Evolutionary conservation across 441 rosid species (phyloP).

Genomic region (Brassica hybrid): DNA sequence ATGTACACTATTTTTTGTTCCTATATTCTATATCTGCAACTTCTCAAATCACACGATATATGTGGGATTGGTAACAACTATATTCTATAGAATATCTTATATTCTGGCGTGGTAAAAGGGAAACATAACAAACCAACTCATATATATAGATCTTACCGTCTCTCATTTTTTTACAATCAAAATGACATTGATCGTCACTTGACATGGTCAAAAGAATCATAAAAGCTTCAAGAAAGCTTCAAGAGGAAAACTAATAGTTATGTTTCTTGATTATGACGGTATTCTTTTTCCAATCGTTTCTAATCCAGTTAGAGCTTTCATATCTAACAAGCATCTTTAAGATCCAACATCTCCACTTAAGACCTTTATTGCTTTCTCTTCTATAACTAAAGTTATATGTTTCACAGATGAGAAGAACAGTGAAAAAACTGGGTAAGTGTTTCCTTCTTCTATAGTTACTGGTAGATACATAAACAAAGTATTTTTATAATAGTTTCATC

Average conservation of each 20-base stretch:
- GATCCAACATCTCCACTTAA: not conserved
- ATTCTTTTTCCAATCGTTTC: slow-evolving; percentile 67
- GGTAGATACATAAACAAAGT: too few species aligned
- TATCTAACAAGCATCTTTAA: slow-evolving; percentile 52
- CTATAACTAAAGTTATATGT: not conserved
- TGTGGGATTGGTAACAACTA: not conserved
- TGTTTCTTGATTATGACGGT: slow-evolving; percentile 77
- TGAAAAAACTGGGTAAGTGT: slow-evolving; percentile 43
- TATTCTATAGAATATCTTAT: not conserved
- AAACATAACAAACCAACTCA: not conserved
- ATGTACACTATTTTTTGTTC: not conserved
- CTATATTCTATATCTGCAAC: not conserved
- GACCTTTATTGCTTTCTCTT: not conserved
- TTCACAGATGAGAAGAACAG: slow-evolving; percentile 31
- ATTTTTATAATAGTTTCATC: not conserved
- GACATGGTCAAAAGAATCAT: slow-evolving; percentile 56
- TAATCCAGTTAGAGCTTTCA: slow-evolving; percentile 68
- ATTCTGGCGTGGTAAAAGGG: not conserved
- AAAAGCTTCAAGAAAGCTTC: too few species aligned
- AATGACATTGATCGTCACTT: slow-evolving; percentile 65
- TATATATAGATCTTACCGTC: not conserved
- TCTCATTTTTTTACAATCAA: slow-evolving; percentile 14
- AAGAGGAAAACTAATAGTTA: slow-evolving; percentile 59
- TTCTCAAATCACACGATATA: not conserved
- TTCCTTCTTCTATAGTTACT: too few species aligned